phyloP scores from a whole-genome alignment of 371 early-diverging fungal species.

The Mucor sp. region DNA sequence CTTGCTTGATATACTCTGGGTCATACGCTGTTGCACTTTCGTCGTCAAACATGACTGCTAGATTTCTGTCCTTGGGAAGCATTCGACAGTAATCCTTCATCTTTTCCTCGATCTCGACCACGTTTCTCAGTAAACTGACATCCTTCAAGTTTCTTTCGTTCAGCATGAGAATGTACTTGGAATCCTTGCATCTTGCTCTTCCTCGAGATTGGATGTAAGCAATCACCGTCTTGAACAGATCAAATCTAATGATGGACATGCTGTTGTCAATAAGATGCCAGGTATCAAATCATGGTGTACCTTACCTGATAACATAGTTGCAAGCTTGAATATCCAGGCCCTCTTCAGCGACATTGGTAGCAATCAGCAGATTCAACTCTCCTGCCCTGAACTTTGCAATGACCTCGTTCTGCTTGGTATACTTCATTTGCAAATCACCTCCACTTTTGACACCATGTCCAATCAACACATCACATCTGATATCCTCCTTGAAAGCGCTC shows the following conservation, averaged over 20 bases:
- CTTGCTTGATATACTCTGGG: neutral
- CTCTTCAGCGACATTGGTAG: slow-evolving; percentile 95
- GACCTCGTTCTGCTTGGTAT: slow-evolving; percentile 58
- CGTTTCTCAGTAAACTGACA: slow-evolving; percentile 25
- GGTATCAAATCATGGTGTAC: neutral
- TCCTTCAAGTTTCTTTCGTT: slow-evolving; percentile 51
- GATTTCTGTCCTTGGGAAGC: slow-evolving; percentile 45
- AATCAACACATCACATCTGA: slow-evolving; percentile 61
- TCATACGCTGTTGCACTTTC: neutral
- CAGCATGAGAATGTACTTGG: slow-evolving; percentile 74
- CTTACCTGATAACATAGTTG: slow-evolving; percentile 82
- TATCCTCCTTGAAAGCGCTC: slow-evolving; percentile 42
- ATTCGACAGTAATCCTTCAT: slow-evolving; percentile 53
- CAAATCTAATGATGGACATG: slow-evolving; percentile 59
- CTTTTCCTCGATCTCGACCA: slow-evolving; percentile 43
- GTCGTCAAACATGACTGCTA: neutral
- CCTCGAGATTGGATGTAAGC: slow-evolving; percentile 91
- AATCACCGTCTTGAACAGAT: slow-evolving; percentile 65
- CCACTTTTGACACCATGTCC: slow-evolving; percentile 62
- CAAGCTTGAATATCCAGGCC: slow-evolving; percentile 95
- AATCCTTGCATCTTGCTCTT: slow-evolving; percentile 73
- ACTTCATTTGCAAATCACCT: slow-evolving; percentile 58
- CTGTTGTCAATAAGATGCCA: neutral
- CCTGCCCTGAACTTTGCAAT: slow-evolving; percentile 69
- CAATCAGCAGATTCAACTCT: slow-evolving; percentile 75